Conservation (phyloP, 495 filamentous ascomycete species). For the Rhypophila decipiens region DNA sequence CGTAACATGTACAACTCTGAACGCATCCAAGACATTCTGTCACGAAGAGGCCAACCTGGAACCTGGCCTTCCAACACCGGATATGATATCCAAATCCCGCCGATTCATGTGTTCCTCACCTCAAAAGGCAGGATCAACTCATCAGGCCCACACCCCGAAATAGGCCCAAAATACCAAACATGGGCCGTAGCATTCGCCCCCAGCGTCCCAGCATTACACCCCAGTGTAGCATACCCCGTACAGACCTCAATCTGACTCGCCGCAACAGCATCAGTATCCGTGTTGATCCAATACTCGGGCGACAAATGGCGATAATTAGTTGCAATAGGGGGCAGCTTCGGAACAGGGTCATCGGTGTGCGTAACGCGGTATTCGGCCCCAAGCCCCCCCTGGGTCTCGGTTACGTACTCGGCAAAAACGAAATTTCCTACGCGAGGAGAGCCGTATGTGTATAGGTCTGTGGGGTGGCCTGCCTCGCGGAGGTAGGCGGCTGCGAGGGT, state of each 20-base stretch:
- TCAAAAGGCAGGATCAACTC: background rate
- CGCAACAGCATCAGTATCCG: slow-evolving; percentile 15
- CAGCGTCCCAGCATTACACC: slow-evolving; percentile 34
- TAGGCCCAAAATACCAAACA: slow-evolving; percentile 27
- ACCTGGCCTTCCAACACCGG: no score
- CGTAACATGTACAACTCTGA: no score
- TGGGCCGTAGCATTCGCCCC: slow-evolving; percentile 28
- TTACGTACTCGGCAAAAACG: slow-evolving; percentile 51
- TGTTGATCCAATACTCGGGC: slow-evolving; percentile 58
- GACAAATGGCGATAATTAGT: slow-evolving; percentile 55
- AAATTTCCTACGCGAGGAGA: slow-evolving; percentile 61
- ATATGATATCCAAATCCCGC: no score
- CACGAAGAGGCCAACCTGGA: no score
- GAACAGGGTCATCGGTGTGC: slow-evolving; percentile 60
- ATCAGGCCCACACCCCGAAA: background rate
- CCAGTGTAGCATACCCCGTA: slow-evolving; percentile 27
- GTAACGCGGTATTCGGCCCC: slow-evolving; percentile 58
- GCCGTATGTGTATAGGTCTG: slow-evolving; percentile 57
- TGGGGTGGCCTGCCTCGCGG: slow-evolving; percentile 37
- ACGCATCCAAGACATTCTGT: no score
- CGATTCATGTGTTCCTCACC: no score
- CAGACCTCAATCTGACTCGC: slow-evolving; percentile 25
- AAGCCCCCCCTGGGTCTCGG: slow-evolving; percentile 31
- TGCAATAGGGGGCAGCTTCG: slow-evolving; percentile 51
- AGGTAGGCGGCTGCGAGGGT: slow-evolving; percentile 54